These are phyloP conservation scores for Triticum dicoccoides DNA, from an alignment of 176 grass and related monocot genomes.

Conservation along the genomic window DNA sequence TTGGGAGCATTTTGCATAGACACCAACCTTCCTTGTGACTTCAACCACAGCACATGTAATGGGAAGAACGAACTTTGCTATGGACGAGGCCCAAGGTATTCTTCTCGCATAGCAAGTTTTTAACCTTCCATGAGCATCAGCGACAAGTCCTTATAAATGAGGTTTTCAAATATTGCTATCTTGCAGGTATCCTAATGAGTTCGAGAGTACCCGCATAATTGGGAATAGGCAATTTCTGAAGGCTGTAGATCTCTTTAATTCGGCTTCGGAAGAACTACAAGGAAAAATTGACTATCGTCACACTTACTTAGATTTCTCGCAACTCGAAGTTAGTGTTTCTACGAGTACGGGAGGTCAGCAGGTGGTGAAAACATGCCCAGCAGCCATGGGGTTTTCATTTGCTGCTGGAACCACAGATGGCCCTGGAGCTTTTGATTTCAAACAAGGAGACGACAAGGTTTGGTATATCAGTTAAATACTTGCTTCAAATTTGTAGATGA, in stretches of 20 bases:
- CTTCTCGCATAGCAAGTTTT: neutral
- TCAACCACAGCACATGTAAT: slow-evolving; percentile 95
- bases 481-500: slow-evolving; percentile 2
- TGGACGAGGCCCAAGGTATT: slow-evolving; percentile 87
- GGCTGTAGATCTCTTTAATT: slow-evolving; percentile 76
- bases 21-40: slow-evolving; percentile 83
- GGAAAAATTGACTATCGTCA: slow-evolving; percentile 80
- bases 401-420: slow-evolving; percentile 96
- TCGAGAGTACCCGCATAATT: slow-evolving; percentile 91
- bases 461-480: slow-evolving; percentile 25
- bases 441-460: slow-evolving; percentile 88
- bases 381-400: slow-evolving; percentile 89
- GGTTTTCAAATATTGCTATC: slow-evolving; percentile 15
- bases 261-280: slow-evolving; percentile 72
- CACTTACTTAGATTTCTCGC: slow-evolving; percentile 84
- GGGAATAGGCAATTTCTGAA: slow-evolving; percentile 84
- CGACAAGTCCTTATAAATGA: neutral
- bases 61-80: slow-evolving; percentile 99
- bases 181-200: slow-evolving; percentile 93
- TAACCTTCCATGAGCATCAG: neutral
- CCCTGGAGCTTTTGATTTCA: slow-evolving; percentile 91
- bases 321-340: slow-evolving; percentile 65
- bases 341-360: slow-evolving; percentile 44
- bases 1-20: slow-evolving; percentile 96
- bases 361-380: slow-evolving; percentile 78